Evolutionary conservation across 768 basidiomycete genomes (phyloP).

Genomic region (Boletus pseudopeckii): DNA sequence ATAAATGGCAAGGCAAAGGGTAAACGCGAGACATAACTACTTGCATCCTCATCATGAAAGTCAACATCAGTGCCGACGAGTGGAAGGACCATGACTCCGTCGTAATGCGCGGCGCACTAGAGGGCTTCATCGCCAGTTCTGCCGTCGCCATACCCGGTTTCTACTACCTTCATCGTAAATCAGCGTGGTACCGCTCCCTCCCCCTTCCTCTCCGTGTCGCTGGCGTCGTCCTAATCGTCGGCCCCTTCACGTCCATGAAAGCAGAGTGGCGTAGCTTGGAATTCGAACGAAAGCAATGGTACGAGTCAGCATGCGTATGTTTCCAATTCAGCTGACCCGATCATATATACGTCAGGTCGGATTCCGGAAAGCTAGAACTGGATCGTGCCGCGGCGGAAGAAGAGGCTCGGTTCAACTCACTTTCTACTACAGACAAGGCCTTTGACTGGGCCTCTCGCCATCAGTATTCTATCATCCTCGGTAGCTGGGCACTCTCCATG

Average conservation of each 20-base stretch:
- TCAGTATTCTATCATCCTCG: slow-evolving; percentile 70
- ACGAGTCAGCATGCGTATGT: slow-evolving; percentile 12
- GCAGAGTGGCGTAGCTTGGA: slow-evolving; percentile 67
- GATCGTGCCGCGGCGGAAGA: slow-evolving; percentile 38
- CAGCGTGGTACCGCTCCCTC: slow-evolving; percentile 58
- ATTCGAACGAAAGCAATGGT: slow-evolving; percentile 66
- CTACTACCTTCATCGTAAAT: slow-evolving; percentile 47
- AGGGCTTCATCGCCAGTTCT: slow-evolving; percentile 49
- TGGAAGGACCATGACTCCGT: slow-evolving; percentile 51
- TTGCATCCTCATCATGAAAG: too few species aligned
- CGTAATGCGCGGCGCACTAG: slow-evolving; percentile 57
- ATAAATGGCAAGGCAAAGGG: neutral
- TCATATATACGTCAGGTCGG: slow-evolving; percentile 25
- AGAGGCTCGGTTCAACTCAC: slow-evolving; percentile 45
- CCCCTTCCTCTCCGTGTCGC: slow-evolving; percentile 68
- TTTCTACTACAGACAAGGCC: slow-evolving; percentile 51
- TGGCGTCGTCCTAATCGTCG: slow-evolving; percentile 62
- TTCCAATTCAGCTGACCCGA: neutral
- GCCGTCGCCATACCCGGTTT: slow-evolving; percentile 49
- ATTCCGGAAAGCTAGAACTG: slow-evolving; percentile 49
- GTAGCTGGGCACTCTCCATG: slow-evolving; percentile 71
- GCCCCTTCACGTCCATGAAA: slow-evolving; percentile 65
- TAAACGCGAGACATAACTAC: too few species aligned
- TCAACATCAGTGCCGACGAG: slow-evolving; percentile 42
- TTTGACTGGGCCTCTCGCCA: slow-evolving; percentile 63